Conservation (phyloP, 306 rosid genomes). For the Argentina anserina region DNA sequence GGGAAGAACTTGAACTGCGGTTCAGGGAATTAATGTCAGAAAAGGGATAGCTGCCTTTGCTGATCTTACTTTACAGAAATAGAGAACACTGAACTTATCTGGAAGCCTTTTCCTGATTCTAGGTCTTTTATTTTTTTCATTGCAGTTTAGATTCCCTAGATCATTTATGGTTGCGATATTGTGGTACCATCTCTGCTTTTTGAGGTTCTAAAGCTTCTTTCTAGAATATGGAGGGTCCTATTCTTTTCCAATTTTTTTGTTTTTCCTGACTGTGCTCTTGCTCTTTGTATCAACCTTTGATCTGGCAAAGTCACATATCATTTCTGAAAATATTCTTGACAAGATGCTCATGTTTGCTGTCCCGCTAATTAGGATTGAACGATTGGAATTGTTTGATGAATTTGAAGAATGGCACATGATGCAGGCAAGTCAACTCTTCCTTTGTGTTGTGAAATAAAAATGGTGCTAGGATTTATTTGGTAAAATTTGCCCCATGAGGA, state of each 20-base stretch:
- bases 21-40: background rate
- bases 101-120: conserved; percentile 13
- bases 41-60: conserved; percentile 3
- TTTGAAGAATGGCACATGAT: conserved; percentile 99
- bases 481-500: conserved; percentile 18
- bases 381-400: conserved; percentile 92
- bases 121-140: background rate
- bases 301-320: conserved; percentile 24
- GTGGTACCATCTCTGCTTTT: conserved; percentile 29
- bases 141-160: conserved; percentile 2
- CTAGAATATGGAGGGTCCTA: conserved; percentile 15
- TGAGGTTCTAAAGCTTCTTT: conserved; percentile 27
- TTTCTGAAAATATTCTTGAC: conserved; percentile 21
- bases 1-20: background rate
- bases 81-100: conserved; percentile 12
- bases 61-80: conserved; percentile 3
- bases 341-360: conserved; percentile 34
- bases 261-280: conserved; percentile 12
- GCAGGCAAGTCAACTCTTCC: conserved; percentile 58
- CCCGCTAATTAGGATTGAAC: conserved; percentile 67
- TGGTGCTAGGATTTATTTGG: conserved; percentile 16
- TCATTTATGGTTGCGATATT: conserved; percentile 8
- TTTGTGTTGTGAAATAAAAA: conserved; percentile 19
- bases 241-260: background rate
- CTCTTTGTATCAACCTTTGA: conserved; percentile 21